Percentiles rank a stretch among this genome's conserved stretches.
Evolutionary conservation across 2,329 filamentous ascomycete genomes (phyloP).

Genomic region (Fusarium caatingaense): DNA sequence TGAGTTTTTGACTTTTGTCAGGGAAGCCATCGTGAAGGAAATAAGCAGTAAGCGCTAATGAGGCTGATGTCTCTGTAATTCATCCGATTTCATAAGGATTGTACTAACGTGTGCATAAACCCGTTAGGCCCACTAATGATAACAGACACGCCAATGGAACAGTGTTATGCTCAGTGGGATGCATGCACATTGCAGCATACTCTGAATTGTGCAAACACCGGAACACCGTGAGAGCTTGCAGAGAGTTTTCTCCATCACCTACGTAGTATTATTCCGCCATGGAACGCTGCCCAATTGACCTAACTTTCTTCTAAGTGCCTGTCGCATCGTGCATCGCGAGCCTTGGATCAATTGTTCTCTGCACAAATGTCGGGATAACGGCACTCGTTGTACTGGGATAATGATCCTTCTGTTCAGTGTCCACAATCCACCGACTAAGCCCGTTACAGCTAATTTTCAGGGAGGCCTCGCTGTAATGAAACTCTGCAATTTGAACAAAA

Average conservation of each 20-base stretch:
- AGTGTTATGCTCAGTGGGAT: fast-evolving
- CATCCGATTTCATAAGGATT: neutral
- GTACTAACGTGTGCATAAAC: too few relatives aligned
- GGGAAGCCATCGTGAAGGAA: neutral
- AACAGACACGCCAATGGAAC: neutral
- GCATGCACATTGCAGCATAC: neutral
- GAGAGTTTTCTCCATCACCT: too few relatives aligned
- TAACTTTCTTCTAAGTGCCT: too few relatives aligned
- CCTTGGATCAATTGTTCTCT: neutral
- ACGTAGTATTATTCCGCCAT: too few relatives aligned
- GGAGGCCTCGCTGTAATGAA: constrained; percentile 15
- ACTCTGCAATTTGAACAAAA: neutral
- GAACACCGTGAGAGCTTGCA: too few relatives aligned
- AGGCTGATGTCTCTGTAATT: neutral
- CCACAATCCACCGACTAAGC: neutral
- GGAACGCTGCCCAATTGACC: too few relatives aligned
- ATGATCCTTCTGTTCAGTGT: neutral
- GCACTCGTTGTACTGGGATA: neutral
- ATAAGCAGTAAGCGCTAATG: constrained; percentile 18
- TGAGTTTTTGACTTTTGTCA: neutral
- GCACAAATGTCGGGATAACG: neutral
- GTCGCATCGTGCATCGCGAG: too few relatives aligned
- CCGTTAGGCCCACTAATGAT: too few relatives aligned
- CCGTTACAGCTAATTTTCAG: neutral
- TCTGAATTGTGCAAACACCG: neutral